Percentiles rank a stretch among this genome's conserved stretches.
Conservation (phyloP, 768 basidiomycete species). For the Leccinum arenicola region DNA sequence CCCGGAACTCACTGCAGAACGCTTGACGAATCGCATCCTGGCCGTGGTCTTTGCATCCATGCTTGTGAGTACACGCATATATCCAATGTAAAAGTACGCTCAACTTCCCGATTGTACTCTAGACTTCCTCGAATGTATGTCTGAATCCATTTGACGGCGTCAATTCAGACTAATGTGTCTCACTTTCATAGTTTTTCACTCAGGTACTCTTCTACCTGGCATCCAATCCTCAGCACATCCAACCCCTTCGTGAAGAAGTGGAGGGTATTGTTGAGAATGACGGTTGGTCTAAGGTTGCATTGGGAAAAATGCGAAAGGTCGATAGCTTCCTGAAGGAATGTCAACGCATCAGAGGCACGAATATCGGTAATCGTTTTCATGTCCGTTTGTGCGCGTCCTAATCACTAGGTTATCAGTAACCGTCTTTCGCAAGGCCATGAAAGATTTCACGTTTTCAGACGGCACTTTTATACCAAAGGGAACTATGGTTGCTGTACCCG, state of each 20-base stretch:
- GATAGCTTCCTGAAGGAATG: slow-evolving; percentile 35
- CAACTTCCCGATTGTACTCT: neutral
- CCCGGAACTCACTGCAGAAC: slow-evolving; percentile 11
- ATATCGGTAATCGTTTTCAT: slow-evolving; percentile 20
- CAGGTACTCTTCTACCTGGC: slow-evolving; percentile 3
- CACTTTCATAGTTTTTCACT: slow-evolving; percentile 25
- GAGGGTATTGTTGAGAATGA: neutral
- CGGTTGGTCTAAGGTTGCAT: neutral
- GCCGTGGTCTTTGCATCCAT: slow-evolving; percentile 19
- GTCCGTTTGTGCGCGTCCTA: slow-evolving; percentile 18
- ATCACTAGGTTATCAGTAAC: neutral
- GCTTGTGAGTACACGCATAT: slow-evolving; percentile 15
- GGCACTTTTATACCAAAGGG: slow-evolving; percentile 39
- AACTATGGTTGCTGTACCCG: slow-evolving; percentile 20
- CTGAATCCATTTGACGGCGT: neutral
- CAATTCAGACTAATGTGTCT: neutral
- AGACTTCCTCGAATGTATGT: slow-evolving; percentile 22
- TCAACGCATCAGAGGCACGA: neutral
- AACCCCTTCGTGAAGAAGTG: neutral
- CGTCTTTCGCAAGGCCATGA: slow-evolving; percentile 25
- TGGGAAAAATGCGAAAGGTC: slow-evolving; percentile 33
- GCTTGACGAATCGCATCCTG: slow-evolving; percentile 23
- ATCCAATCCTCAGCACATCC: neutral
- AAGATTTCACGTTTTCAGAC: slow-evolving; percentile 36
- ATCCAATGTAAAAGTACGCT: neutral